A percentile compares a stretch with the other conserved stretches of the same genome.
Evolutionary conservation across 352 stramenopile genomes (phyloP).

Genomic region (Globisporangium okanoganense): DNA sequence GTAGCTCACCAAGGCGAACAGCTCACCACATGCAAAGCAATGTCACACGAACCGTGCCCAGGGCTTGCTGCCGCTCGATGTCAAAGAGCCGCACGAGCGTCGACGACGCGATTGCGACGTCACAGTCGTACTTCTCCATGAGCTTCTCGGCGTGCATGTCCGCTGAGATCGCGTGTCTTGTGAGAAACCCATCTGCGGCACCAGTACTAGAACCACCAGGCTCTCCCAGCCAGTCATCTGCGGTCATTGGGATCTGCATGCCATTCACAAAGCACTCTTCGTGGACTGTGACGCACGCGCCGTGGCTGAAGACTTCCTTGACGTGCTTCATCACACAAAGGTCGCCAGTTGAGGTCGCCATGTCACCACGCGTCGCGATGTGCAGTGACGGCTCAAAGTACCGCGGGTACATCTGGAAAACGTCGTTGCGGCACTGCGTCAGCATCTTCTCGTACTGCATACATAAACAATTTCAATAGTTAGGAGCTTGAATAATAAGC

Average conservation of each 20-base stretch:
- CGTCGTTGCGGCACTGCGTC: slow-evolving; percentile 50
- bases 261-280: slow-evolving; percentile 8
- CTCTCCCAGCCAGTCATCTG: not conserved
- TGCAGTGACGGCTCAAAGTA: slow-evolving; percentile 49
- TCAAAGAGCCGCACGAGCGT: slow-evolving; percentile 75
- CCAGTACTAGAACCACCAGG: not conserved
- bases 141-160: slow-evolving; percentile 51
- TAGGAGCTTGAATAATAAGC: not conserved
- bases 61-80: slow-evolving; percentile 28
- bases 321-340: slow-evolving; percentile 31
- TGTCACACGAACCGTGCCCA: not conserved
- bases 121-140: slow-evolving; percentile 65
- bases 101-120: slow-evolving; percentile 65
- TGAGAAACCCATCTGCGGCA: not conserved
- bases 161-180: slow-evolving; percentile 41
- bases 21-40: too few relatives aligned
- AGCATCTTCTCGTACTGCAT: slow-evolving; percentile 36
- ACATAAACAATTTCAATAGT: not conserved
- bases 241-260: slow-evolving; percentile 6
- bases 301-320: slow-evolving; percentile 34
- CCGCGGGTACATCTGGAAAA: slow-evolving; percentile 57
- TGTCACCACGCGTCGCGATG: slow-evolving; percentile 22
- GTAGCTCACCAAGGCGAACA: not conserved
- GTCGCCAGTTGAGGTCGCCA: slow-evolving; percentile 7
- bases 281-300: slow-evolving; percentile 17